These are phyloP conservation scores for Kalanchoe fedtschenkoi DNA, from an alignment of 164 flowering plant species.

Conservation along the genomic window DNA sequence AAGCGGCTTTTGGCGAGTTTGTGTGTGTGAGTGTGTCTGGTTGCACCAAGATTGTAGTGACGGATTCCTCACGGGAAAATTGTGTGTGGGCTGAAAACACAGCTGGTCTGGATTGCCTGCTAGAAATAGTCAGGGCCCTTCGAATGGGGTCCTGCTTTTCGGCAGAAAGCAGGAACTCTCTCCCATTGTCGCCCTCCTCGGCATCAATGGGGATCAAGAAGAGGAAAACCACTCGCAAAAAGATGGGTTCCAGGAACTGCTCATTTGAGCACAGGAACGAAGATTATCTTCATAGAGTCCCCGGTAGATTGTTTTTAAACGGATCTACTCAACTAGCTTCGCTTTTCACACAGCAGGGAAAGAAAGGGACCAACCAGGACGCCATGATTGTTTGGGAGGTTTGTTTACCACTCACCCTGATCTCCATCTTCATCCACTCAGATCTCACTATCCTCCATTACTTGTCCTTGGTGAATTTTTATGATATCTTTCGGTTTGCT, in stretches of 20 bases:
- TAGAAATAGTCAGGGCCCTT: conserved; percentile 92
- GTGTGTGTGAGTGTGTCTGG: neutral
- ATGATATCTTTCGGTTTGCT: neutral
- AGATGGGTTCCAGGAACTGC: conserved; percentile 36
- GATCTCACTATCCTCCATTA: neutral
- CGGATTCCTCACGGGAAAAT: conserved; percentile 51
- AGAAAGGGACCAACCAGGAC: conserved; percentile 95
- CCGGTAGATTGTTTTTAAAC: conserved; percentile 72
- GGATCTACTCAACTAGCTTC: conserved; percentile 67
- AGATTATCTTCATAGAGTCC: conserved; percentile 51
- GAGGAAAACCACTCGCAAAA: conserved; percentile 35
- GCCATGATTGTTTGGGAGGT: conserved; percentile 99
- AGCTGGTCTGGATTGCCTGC: conserved; percentile 93
- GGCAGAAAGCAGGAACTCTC: conserved; percentile 38
- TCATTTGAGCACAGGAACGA: conserved; percentile 54
- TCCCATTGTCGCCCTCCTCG: conserved; percentile 10
- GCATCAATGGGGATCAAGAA: conserved; percentile 29
- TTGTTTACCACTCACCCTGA: conserved; percentile 11
- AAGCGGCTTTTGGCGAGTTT: no score
- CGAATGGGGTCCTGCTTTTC: conserved; percentile 99
- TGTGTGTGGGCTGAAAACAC: conserved; percentile 26
- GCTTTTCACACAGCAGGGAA: conserved; percentile 90
- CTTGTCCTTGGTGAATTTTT: no score
- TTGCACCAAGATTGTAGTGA: conserved; percentile 16
- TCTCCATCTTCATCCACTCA: neutral